Evolutionary conservation across 345 rosid genomes (phyloP).

Genomic region (Bruguiera gymnorhiza): DNA sequence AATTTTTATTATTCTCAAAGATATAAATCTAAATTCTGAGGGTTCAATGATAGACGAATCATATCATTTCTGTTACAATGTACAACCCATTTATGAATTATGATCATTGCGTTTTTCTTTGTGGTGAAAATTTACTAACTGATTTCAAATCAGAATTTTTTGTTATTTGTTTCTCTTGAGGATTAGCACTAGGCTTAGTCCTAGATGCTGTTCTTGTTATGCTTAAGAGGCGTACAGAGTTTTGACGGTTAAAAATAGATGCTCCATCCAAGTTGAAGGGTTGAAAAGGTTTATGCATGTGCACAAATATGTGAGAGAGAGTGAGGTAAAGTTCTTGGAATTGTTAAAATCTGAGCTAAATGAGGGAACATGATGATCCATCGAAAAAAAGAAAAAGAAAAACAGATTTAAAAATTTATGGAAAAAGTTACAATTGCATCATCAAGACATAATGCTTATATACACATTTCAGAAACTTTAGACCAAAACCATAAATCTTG

Average conservation of each 20-base stretch:
- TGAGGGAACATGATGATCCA: background rate
- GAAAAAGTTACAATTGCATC: background rate
- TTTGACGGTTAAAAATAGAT: background rate
- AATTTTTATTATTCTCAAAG: too few species aligned
- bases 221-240: background rate
- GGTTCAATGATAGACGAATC: too few species aligned
- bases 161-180: background rate
- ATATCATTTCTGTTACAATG: too few species aligned
- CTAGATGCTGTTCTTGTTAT: background rate
- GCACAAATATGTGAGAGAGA: background rate
- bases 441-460: background rate
- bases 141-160: too few species aligned
- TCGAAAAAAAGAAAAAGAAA: background rate
- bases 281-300: background rate
- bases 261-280: background rate
- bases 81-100: too few species aligned
- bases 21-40: too few species aligned
- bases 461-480: background rate
- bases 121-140: too few species aligned
- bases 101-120: too few species aligned
- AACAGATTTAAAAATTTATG: background rate
- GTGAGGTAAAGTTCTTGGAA: background rate
- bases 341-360: background rate
- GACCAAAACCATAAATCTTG: conserved; percentile 13
- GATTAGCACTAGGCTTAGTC: background rate